Conservation (phyloP, 352 stramenopile genomes). For the Peronospora farinosa region DNA sequence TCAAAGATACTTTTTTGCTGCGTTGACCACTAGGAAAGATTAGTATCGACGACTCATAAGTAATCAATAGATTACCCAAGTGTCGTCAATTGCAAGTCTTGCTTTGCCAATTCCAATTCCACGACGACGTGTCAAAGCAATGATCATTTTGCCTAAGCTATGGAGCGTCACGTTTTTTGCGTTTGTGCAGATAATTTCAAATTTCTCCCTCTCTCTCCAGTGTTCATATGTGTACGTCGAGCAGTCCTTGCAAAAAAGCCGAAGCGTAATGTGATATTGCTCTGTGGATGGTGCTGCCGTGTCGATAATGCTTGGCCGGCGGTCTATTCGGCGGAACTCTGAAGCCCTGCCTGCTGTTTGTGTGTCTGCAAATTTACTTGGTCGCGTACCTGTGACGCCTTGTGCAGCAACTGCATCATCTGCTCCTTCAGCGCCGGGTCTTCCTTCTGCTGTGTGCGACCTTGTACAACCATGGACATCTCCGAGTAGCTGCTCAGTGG, state of each 20-base stretch:
- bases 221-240: slow-evolving; percentile 20
- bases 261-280: slow-evolving; percentile 18
- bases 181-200: slow-evolving; percentile 12
- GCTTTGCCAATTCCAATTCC: background rate
- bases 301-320: slow-evolving; percentile 9
- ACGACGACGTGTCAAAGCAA: background rate
- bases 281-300: slow-evolving; percentile 9
- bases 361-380: slow-evolving; percentile 56
- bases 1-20: no score
- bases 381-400: slow-evolving; percentile 73
- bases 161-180: slow-evolving; percentile 7
- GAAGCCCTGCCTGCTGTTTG: slow-evolving; percentile 54
- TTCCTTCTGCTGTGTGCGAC: slow-evolving; percentile 38
- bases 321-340: slow-evolving; percentile 66
- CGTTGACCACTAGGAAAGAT: no score
- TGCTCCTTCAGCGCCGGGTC: slow-evolving; percentile 77
- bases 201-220: slow-evolving; percentile 6
- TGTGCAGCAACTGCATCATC: slow-evolving; percentile 82
- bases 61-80: no score
- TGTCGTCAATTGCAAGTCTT: no score
- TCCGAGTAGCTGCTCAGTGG: slow-evolving; percentile 55
- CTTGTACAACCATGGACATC: slow-evolving; percentile 46
- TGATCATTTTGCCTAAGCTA: background rate
- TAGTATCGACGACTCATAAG: no score
- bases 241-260: slow-evolving; percentile 12